Conservation (phyloP, 1,284 basidiomycete genomes). For the Cryptococcus sp. region DNA sequence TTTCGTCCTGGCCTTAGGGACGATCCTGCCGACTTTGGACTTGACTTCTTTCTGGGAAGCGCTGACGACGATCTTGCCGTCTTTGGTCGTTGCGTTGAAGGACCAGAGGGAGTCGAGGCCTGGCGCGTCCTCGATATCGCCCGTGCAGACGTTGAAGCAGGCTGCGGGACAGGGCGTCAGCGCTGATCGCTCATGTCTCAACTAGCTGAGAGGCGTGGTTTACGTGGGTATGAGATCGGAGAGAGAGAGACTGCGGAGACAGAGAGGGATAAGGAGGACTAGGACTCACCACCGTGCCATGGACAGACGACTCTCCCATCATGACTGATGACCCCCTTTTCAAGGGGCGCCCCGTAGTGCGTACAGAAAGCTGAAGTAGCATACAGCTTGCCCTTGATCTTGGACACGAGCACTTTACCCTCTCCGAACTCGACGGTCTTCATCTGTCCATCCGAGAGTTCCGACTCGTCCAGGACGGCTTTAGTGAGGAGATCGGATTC, state of each 20-base stretch:
- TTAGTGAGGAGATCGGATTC: constrained; percentile 21
- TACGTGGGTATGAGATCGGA: background rate
- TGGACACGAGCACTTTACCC: constrained; percentile 78
- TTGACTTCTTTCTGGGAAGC: constrained; percentile 71
- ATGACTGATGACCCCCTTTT: constrained; percentile 73
- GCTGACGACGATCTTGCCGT: constrained; percentile 73
- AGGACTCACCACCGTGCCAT: constrained; percentile 76
- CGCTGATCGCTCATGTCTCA: no score
- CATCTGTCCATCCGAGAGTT: constrained; percentile 78
- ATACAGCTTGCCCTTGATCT: constrained; percentile 66
- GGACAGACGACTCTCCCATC: constrained; percentile 82
- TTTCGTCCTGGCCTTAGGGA: constrained; percentile 46
- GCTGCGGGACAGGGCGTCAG: constrained; percentile 54
- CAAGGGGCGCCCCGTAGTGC: constrained; percentile 58
- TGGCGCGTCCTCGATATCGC: constrained; percentile 78
- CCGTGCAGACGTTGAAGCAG: constrained; percentile 80
- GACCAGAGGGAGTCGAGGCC: constrained; percentile 81
- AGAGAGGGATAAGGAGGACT: background rate
- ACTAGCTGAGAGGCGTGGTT: background rate
- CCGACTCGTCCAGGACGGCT: constrained; percentile 51
- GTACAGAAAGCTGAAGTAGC: constrained; percentile 87
- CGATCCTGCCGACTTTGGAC: constrained; percentile 63
- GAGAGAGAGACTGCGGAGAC: background rate
- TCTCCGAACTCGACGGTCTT: constrained; percentile 72
- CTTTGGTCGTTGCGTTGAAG: constrained; percentile 70